Conservation (phyloP, 2,329 filamentous ascomycete species). For the Cordyceps fumosorosea region DNA sequence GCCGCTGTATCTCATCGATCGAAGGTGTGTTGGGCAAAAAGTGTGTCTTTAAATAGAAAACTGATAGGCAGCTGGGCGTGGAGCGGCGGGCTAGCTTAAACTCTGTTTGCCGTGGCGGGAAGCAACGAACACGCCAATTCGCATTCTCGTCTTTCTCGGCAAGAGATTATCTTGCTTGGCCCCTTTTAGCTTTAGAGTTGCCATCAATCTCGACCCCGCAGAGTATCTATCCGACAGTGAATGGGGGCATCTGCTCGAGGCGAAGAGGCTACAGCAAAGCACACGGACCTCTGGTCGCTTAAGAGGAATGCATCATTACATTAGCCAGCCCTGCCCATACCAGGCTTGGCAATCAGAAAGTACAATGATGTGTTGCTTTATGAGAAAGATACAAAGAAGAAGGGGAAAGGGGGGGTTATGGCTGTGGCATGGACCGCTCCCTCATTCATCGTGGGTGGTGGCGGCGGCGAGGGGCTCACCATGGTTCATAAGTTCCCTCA, state of each 20-base stretch:
- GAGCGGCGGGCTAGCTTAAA: background rate
- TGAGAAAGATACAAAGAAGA: background rate
- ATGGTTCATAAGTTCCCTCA: background rate
- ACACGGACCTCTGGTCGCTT: background rate
- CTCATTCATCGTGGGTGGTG: background rate
- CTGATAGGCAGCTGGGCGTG: too few species aligned
- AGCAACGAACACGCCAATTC: background rate
- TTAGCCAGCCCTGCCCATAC: background rate
- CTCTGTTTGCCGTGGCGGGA: background rate
- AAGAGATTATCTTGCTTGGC: background rate
- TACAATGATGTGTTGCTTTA: too few species aligned
- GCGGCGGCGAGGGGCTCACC: background rate
- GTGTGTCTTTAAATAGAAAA: too few species aligned
- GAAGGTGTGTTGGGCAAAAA: background rate
- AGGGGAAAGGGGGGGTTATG: background rate
- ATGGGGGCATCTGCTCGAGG: background rate
- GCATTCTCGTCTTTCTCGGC: background rate
- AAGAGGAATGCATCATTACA: background rate
- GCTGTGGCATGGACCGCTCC: background rate
- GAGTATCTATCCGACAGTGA: background rate
- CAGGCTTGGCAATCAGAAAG: too few species aligned
- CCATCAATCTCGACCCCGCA: background rate
- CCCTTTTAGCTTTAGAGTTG: background rate
- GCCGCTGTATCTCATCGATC: slow-evolving; percentile 5
- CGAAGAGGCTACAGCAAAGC: background rate